Percentiles rank a stretch among this genome's conserved stretches.
Evolutionary conservation across 805 yeast genomes (phyloP).

Genomic region (Candida sanyiensis): DNA sequence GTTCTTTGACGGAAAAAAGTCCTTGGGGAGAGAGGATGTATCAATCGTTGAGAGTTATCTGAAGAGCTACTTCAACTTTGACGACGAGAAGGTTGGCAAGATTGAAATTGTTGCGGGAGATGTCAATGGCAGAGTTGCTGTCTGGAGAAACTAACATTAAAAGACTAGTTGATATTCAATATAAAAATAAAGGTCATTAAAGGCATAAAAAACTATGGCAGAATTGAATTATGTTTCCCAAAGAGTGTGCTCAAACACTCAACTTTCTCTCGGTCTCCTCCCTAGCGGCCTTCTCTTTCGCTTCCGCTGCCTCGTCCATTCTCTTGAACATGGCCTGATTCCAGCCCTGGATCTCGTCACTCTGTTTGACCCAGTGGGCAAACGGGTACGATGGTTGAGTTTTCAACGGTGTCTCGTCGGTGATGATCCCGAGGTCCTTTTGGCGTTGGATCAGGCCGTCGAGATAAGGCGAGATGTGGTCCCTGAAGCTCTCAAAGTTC

Average conservation of each 20-base stretch:
- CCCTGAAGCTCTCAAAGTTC: slow-evolving; percentile 51
- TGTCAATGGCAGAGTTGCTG: slow-evolving; percentile 43
- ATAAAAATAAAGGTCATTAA: not conserved
- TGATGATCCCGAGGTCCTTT: slow-evolving; percentile 47
- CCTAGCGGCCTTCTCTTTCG: slow-evolving; percentile 9
- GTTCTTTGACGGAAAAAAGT: slow-evolving; percentile 17
- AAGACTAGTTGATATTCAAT: not conserved
- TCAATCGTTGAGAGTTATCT: slow-evolving; percentile 31
- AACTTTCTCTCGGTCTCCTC: not conserved
- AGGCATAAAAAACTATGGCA: too few species aligned
- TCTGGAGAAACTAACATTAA: slow-evolving; percentile 35
- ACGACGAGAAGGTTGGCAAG: slow-evolving; percentile 34
- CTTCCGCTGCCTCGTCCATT: slow-evolving; percentile 20
- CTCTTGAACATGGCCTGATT: slow-evolving; percentile 25
- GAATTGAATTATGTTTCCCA: too few species aligned
- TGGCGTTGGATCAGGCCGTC: slow-evolving; percentile 55
- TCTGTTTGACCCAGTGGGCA: slow-evolving; percentile 43
- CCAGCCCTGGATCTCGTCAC: slow-evolving; percentile 39
- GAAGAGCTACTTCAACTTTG: slow-evolving; percentile 27
- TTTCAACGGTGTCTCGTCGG: slow-evolving; percentile 49
- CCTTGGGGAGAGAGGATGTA: slow-evolving; percentile 19
- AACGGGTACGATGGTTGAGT: slow-evolving; percentile 60
- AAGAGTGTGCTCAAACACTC: not conserved
- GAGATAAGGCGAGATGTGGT: slow-evolving; percentile 53
- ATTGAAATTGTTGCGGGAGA: slow-evolving; percentile 50